These are phyloP conservation scores for Flaveria robusta DNA, from an alignment of 129 eudicot species.

Conservation along the genomic window DNA sequence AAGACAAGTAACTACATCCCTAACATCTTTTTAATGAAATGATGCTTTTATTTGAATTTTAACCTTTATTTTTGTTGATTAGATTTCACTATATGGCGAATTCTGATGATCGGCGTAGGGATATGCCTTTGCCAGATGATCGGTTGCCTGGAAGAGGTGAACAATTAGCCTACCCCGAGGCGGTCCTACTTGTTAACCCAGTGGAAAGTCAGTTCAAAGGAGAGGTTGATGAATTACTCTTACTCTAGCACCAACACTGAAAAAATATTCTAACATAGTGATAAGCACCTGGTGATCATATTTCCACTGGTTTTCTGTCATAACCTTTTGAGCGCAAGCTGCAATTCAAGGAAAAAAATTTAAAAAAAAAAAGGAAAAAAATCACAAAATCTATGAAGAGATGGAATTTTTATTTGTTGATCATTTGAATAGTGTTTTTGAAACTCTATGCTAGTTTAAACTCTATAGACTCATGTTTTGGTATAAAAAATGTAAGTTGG, in stretches of 20 bases:
- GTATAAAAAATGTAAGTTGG: not conserved
- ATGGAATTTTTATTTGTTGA: not conserved
- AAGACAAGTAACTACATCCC: slow-evolving; percentile 34
- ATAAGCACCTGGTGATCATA: too few relatives aligned
- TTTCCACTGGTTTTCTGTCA: too few relatives aligned
- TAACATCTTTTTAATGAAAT: not conserved
- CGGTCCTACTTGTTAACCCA: slow-evolving; percentile 56
- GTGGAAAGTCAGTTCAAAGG: slow-evolving; percentile 54
- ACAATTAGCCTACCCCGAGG: slow-evolving; percentile 57
- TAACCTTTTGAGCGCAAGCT: too few relatives aligned
- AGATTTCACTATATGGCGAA: slow-evolving; percentile 67
- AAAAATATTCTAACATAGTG: too few relatives aligned
- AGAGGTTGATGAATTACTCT: slow-evolving; percentile 34
- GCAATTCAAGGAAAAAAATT: too few relatives aligned
- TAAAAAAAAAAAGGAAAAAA: too few relatives aligned
- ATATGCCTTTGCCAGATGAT: slow-evolving; percentile 62
- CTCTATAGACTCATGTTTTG: not conserved
- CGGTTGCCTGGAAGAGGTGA: slow-evolving; percentile 52
- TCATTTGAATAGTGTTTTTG: not conserved
- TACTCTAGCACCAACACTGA: not conserved
- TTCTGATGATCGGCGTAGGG: slow-evolving; percentile 46
- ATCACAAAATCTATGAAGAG: not conserved
- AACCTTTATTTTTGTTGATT: not conserved
- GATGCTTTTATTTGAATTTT: not conserved
- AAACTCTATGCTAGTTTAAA: not conserved